Base-by-base conservation (phyloP, 1,284 basidiomycete genomes). In the Grifola frondosa region DNA sequence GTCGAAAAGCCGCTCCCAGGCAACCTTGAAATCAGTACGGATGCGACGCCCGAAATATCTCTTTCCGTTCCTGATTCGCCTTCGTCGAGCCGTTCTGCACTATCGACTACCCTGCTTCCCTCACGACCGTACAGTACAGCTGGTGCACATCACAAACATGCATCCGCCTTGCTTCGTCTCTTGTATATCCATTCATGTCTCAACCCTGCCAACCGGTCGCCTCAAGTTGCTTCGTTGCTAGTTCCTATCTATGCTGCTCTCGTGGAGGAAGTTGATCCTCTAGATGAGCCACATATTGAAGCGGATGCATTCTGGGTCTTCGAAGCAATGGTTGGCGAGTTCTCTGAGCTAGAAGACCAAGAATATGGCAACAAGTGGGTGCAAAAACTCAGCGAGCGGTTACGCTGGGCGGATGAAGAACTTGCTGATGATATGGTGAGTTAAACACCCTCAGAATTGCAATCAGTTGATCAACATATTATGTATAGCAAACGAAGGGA, bases 221-320 rank as follows among this genome's bases (percentile, higher is more conserved):
- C 80, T 12, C 75, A 86, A 49, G 71, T 83, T 38, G 77, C 83
- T 4, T 83, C 84, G 20, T 59, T 88, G 10, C 69, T 89, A 6
- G 71, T 87, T 15, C 81, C 83, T 0, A 57, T 89, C n/a, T 88
- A 88, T 58, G 71, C 73, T 7, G 77, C 76, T 0, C 65, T 88
- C 34, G 63, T 69, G 17, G 74, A 78, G 55, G 86, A 89, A 56
- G 69, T 79, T 1, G 77, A 86, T 15, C 63, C 73, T 0, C 71
- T 77, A 43, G 82, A 87, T 36, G 55, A 75, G 6, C 71, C 75
- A 2, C 86, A 90, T 59, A 74, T 75, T 6, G 88, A 90, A 60
- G 87, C 88, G 1, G 88, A 90, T 54, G 75, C 81, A 0, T 90
- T 90, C 62, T 90, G 87, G 88, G 55, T 88, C 11, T 85, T 90